Base-by-base conservation (phyloP, 768 basidiomycete species). In the Paxillus involutus region DNA sequence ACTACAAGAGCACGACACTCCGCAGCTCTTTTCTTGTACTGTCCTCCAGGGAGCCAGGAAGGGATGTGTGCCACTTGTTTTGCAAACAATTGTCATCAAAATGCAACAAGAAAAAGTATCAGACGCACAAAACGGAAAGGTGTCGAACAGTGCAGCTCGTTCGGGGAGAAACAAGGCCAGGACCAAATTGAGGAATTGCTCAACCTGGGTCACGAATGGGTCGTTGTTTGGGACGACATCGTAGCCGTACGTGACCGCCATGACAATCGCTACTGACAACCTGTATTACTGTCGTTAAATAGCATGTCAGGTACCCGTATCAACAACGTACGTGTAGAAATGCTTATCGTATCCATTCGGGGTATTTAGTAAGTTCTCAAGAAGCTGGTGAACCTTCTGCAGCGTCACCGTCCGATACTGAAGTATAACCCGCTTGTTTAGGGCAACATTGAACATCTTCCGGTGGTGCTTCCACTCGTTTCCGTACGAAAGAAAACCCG, bases 31-130 rank as follows among this genome's bases (percentile, higher is more conserved):
- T 45, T 45, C 36, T 67, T 65, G 58, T 54, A 71, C 21, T n/a
- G 24, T 19, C 69, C 63, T 17, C 73, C 73, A 0, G 69, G 73
- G 35, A 72, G 53, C 72, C 72, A 74, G 2, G 61, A 59, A 0
- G 73, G 73, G 26, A 74, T 56, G 30, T 70, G 29, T 37, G 52
- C 48, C 57, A 67, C 65, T 65, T 12, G n/a, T n/a, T 44, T 29
- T 36, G 0, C 29, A 13, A 3, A 39, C 13, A 0, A 29, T 61
- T 10, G 59, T 40, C 10, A 39, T 32, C 32, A 30, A 6, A 10
- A 12, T 11, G 2, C 2, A n/a, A 32, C 21, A 29, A 1, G 3
- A 10, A 5, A 36, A 12, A 14, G 2, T 12, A 44, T 4, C 3
- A 16, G 10, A 65, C 68, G 9, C 50, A 70, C 68, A 17, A 24